These are phyloP conservation scores for Primulina tabacum DNA, from an alignment of 257 asterid genomes.

Conservation along the genomic window DNA sequence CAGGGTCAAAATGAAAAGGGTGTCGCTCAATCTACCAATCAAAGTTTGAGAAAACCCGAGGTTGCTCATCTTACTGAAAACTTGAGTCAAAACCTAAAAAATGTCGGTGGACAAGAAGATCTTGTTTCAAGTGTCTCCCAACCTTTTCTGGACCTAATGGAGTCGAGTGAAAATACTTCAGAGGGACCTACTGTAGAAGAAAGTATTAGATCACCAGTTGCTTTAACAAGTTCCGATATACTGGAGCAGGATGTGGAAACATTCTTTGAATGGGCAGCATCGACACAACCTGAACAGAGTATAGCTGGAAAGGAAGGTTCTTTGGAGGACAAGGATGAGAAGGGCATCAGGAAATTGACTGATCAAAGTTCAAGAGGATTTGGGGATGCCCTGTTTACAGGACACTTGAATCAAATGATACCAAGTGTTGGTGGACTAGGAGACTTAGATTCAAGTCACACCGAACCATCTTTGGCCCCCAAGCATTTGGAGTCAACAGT, in stretches of 20 bases:
- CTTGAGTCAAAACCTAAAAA: constrained; percentile 26
- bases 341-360: neutral
- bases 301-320: neutral
- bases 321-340: neutral
- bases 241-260: neutral
- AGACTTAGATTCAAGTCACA: neutral
- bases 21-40: constrained; percentile 26
- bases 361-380: neutral
- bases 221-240: neutral
- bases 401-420: neutral
- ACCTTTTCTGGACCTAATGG: constrained; percentile 16
- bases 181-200: constrained; percentile 8
- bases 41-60: constrained; percentile 20
- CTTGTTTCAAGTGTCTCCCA: constrained; percentile 20
- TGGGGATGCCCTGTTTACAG: neutral
- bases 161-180: constrained; percentile 22
- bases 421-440: neutral
- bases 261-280: neutral
- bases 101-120: constrained; percentile 23
- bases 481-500: neutral
- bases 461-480: neutral
- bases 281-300: neutral
- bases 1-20: constrained; percentile 28
- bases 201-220: neutral
- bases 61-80: constrained; percentile 23